Evolutionary conservation across 225 moss, liverwort and hornwort species (phyloP).

Genomic region (Bryoerythrophyllum caledonicum): DNA sequence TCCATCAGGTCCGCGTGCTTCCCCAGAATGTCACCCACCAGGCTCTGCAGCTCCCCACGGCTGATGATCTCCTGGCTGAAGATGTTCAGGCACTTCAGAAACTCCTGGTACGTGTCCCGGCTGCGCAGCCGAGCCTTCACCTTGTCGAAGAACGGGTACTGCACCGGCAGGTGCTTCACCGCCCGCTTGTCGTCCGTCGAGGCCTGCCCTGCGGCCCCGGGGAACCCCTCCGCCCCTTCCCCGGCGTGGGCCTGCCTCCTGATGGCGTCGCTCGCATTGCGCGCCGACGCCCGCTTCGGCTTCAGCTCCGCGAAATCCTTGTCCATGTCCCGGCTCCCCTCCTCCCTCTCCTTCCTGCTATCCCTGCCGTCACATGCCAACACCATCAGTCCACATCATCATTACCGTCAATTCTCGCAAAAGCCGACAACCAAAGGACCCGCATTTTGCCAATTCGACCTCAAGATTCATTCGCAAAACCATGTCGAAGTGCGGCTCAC

Average conservation of each 20-base stretch:
- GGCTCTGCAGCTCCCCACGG: slow-evolving; percentile 76
- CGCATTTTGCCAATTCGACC: background rate
- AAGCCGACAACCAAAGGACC: background rate
- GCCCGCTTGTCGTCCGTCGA: slow-evolving; percentile 67
- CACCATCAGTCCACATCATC: background rate
- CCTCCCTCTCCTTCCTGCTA: slow-evolving; percentile 59
- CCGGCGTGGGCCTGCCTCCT: slow-evolving; percentile 86
- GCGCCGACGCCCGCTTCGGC: slow-evolving; percentile 85
- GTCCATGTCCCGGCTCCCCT: slow-evolving; percentile 62
- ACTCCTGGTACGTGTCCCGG: slow-evolving; percentile 91
- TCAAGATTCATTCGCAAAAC: too few species aligned
- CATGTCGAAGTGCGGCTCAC: slow-evolving; percentile 11
- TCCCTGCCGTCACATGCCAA: slow-evolving; percentile 28
- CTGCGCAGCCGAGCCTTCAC: slow-evolving; percentile 85
- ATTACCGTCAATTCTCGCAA: background rate
- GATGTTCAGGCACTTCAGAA: slow-evolving; percentile 93
- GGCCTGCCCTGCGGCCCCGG: slow-evolving; percentile 45
- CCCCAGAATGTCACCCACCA: slow-evolving; percentile 87
- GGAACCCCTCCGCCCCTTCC: slow-evolving; percentile 73
- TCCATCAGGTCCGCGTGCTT: slow-evolving; percentile 97
- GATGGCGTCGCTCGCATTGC: slow-evolving; percentile 88
- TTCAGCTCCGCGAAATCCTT: slow-evolving; percentile 74
- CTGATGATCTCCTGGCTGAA: slow-evolving; percentile 97
- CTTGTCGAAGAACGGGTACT: slow-evolving; percentile 89
- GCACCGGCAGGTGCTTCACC: slow-evolving; percentile 58